Base-by-base conservation (phyloP, 257 asterid species). In the Rauvolfia tetraphylla region DNA sequence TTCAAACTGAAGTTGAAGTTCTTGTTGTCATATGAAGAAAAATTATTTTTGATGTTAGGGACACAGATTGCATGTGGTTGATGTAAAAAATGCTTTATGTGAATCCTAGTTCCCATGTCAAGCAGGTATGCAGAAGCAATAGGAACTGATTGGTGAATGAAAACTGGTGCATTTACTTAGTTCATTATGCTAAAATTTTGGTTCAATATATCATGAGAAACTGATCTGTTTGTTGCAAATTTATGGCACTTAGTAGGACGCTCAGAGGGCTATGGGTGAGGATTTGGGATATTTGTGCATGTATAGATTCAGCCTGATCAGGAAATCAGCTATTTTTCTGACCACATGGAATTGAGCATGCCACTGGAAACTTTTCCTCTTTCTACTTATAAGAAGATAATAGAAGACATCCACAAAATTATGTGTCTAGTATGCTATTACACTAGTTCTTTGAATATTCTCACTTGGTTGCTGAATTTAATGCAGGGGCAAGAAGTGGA, bases 401-500 rank as follows among this genome's bases (percentile, higher is more conserved):
- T 39, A 38, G 42, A 25, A 42, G 44, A 51, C 22, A 15, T 65
- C 4, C 1, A 3, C 29, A 31, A 57, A 36, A 18, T 31, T 27
- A 3, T 48, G 46, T 41, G 54, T 23, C 4, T 31, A 46, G 14
- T 63, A 38, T n/a, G 34, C 42, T 33, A 31, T 4, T 59, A 4
- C 4, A 15, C 59, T 34, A 34, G 71, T 27, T 72, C 38, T 75
- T 54, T 25, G 29, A 73, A 56, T 78, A 71, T 72, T 74, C 70
- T 78, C 66, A 57, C 48, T 20, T 68, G 67, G 58, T 70, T 71
- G 56, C 51, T 82, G 71, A 68, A 74, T 69, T 72, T n/a, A 81
- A 78, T 84, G 87, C 97, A 93, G 99, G 92, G 98, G 97, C 75
- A 87, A 78, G 83, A 95, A 95, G 89, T 85, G 87, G 90, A 95